These are phyloP conservation scores for Monilinia vaccinii-corymbosi DNA, from an alignment of 2,329 filamentous ascomycete species.

Conservation along the genomic window DNA sequence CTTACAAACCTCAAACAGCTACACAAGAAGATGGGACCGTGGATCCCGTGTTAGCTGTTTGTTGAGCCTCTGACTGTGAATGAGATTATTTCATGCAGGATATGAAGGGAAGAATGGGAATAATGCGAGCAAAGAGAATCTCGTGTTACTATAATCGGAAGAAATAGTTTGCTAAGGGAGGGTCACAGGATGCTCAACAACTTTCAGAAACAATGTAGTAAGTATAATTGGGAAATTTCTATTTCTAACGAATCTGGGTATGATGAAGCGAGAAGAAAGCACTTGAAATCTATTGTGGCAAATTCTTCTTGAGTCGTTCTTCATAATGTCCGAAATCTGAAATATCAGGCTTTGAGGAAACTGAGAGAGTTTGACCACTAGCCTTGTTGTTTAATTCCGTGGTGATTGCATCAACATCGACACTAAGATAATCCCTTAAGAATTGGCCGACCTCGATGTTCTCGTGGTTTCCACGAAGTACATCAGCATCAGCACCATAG, in stretches of 20 bases:
- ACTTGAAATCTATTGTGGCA: slow-evolving; percentile 5
- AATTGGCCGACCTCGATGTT: slow-evolving; percentile 89
- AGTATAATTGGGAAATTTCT: background rate
- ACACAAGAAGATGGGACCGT: slow-evolving; percentile 1
- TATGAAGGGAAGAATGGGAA: background rate
- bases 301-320: slow-evolving; percentile 8
- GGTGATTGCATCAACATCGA: slow-evolving; percentile 73
- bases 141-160: slow-evolving; percentile 7
- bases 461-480: slow-evolving; percentile 78
- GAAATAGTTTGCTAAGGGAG: slow-evolving; percentile 9
- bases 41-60: background rate
- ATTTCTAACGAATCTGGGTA: background rate
- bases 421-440: slow-evolving; percentile 64
- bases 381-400: slow-evolving; percentile 39
- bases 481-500: slow-evolving; percentile 51
- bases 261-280: background rate
- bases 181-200: background rate
- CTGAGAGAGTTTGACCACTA: background rate
- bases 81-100: slow-evolving; percentile 6
- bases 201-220: background rate
- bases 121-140: background rate
- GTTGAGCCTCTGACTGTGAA: background rate
- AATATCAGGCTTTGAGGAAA: background rate
- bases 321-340: slow-evolving; percentile 4
- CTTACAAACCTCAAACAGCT: slow-evolving; percentile 6